Evolutionary conservation across 2,329 filamentous ascomycete genomes (phyloP).

Genomic region (Aspergillus ochraceus): DNA sequence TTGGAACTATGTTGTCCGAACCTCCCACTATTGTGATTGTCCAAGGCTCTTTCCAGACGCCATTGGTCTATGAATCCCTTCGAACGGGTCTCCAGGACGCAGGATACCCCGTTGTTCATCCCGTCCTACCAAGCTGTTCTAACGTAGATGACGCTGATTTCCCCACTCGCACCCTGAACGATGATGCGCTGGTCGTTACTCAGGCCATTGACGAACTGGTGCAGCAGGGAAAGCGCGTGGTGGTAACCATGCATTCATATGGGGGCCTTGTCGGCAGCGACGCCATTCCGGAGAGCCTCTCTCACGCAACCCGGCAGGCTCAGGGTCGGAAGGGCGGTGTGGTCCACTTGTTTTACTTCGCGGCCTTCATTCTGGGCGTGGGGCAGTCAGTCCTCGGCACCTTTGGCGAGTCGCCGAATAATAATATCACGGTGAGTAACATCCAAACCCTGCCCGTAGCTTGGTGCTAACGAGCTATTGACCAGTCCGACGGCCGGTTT

Average conservation of each 20-base stretch:
- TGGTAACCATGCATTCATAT: slow-evolving; percentile 5
- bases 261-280: slow-evolving; percentile 4
- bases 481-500: background rate
- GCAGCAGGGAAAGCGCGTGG: background rate
- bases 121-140: too few species aligned
- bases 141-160: too few species aligned
- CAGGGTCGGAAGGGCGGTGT: background rate
- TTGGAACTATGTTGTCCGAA: too few species aligned
- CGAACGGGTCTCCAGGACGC: too few species aligned
- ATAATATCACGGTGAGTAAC: background rate
- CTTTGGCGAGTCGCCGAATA: slow-evolving; percentile 1
- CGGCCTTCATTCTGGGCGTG: background rate
- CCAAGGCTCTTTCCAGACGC: too few species aligned
- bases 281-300: slow-evolving; percentile 3
- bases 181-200: too few species aligned
- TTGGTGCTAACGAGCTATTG: background rate
- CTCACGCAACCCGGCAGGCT: background rate
- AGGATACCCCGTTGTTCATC: too few species aligned
- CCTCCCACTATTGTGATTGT: too few species aligned
- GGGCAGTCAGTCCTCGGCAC: background rate
- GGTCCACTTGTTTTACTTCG: background rate
- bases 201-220: too few species aligned
- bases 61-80: too few species aligned
- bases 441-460: too few species aligned
- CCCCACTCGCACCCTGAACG: too few species aligned